These are phyloP conservation scores for Endocalyx cinctus DNA, from an alignment of 2,329 filamentous ascomycete genomes.

Conservation along the genomic window DNA sequence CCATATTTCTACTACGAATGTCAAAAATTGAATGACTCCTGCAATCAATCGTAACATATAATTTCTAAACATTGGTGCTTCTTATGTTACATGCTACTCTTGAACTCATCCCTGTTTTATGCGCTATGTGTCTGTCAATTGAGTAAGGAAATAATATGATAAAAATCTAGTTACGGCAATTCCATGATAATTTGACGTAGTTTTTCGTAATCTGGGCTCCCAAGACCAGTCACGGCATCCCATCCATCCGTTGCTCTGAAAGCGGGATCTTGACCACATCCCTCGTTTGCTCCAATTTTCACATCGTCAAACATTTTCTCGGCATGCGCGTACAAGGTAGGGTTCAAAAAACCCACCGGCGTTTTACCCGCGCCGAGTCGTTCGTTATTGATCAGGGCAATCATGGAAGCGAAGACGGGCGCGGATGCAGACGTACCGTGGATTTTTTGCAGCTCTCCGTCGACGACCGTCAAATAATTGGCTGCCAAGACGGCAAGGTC, in stretches of 20 bases:
- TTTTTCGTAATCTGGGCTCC: conserved; percentile 5
- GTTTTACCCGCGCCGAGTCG: conserved; percentile 5
- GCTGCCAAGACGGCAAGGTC: conserved; percentile 6
- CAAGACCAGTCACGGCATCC: conserved; percentile 6
- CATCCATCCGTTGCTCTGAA: conserved; percentile 8
- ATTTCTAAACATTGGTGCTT: too few species aligned
- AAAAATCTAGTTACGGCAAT: too few species aligned
- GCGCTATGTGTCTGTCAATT: too few species aligned
- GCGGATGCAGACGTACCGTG: conserved; percentile 6
- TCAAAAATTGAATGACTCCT: too few species aligned
- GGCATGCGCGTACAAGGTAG: conserved; percentile 5
- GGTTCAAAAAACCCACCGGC: conserved; percentile 7
- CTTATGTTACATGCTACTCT: too few species aligned
- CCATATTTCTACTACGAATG: too few species aligned
- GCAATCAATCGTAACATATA: too few species aligned
- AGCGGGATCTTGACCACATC: conserved; percentile 4
- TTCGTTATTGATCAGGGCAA: conserved; percentile 6
- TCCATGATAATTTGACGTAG: conserved; percentile 1
- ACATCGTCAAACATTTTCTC: conserved; percentile 4
- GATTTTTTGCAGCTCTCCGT: neutral
- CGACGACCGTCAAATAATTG: conserved; percentile 2
- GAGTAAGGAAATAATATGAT: too few species aligned
- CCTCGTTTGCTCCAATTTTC: conserved; percentile 1
- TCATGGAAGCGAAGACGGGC: conserved; percentile 4
- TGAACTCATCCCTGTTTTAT: too few species aligned